These are phyloP conservation scores for Trypanosoma theileri DNA, from an alignment of 208 protist genomes.

Conservation along the genomic window DNA sequence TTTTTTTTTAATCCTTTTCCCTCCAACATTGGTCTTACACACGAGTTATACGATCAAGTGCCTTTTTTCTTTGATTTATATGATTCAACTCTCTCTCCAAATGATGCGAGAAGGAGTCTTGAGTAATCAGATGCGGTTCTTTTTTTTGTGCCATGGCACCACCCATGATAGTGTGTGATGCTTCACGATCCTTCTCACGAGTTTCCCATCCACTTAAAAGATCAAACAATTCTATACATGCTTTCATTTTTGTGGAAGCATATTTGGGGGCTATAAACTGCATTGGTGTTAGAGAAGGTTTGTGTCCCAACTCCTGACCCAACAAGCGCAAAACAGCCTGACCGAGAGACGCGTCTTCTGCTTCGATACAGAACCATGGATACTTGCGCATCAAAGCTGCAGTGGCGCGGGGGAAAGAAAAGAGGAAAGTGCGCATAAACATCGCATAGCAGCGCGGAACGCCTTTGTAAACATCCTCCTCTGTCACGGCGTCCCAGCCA, in stretches of 20 bases:
- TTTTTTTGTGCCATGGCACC: background rate
- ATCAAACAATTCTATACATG: constrained; percentile 18
- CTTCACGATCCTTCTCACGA: background rate
- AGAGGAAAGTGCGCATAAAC: constrained; percentile 11
- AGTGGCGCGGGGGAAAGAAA: background rate
- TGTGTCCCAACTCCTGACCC: constrained; percentile 11
- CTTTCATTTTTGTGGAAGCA: constrained; percentile 12
- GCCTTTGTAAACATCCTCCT: constrained; percentile 13
- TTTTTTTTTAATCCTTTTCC: no score
- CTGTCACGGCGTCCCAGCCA: constrained; percentile 7
- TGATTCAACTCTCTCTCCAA: background rate
- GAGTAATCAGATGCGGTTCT: background rate
- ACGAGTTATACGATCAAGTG: background rate
- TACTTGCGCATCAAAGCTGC: constrained; percentile 2
- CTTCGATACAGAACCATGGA: constrained; percentile 16
- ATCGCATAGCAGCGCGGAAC: constrained; percentile 10
- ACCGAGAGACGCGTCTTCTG: background rate
- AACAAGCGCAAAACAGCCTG: background rate
- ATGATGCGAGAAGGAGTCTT: background rate
- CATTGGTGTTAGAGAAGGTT: constrained; percentile 4
- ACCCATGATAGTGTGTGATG: background rate
- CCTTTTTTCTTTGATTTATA: background rate
- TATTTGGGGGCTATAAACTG: constrained; percentile 4
- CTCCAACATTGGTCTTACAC: background rate
- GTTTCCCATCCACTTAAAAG: background rate